phyloP scores from a whole-genome alignment of 2,329 filamentous ascomycete species.

The Pezicula radicicola region DNA sequence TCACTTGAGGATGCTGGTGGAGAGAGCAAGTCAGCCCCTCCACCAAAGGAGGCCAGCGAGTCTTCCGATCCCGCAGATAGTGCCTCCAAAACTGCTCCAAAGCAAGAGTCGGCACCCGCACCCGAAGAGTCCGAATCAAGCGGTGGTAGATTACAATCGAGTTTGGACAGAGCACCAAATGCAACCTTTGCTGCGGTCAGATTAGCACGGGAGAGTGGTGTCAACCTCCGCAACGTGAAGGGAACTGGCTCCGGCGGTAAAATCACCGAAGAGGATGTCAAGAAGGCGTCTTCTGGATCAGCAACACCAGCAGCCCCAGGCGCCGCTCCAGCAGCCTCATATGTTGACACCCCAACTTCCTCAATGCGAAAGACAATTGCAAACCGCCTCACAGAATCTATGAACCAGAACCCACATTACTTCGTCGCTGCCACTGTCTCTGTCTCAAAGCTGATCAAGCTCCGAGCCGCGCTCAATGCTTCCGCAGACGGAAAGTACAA shows the following conservation, averaged over 20 bases:
- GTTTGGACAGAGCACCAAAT: conserved; percentile 78
- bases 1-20: conserved; percentile 87
- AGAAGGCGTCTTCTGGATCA: conserved; percentile 68
- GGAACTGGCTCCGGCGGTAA: conserved; percentile 82
- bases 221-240: conserved; percentile 76
- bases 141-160: conserved; percentile 75
- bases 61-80: conserved; percentile 57
- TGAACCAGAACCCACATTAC: conserved; percentile 96
- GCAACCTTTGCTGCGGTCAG: conserved; percentile 72
- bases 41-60: conserved; percentile 62
- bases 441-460: conserved; percentile 92
- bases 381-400: conserved; percentile 81
- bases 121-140: conserved; percentile 70
- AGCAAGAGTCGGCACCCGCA: conserved; percentile 62
- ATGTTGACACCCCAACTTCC: conserved; percentile 79
- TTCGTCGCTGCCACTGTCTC: conserved; percentile 91
- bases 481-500: conserved; percentile 92
- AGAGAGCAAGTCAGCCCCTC: conserved; percentile 62
- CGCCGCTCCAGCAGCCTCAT: conserved; percentile 59
- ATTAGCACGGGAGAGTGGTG: conserved; percentile 80
- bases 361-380: conserved; percentile 99
- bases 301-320: conserved; percentile 38
- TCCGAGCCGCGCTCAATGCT: conserved; percentile 88
- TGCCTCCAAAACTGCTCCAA: conserved; percentile 56
- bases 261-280: conserved; percentile 89